Conservation (phyloP, 345 rosid genomes). For the Gossypioides kirkii region DNA sequence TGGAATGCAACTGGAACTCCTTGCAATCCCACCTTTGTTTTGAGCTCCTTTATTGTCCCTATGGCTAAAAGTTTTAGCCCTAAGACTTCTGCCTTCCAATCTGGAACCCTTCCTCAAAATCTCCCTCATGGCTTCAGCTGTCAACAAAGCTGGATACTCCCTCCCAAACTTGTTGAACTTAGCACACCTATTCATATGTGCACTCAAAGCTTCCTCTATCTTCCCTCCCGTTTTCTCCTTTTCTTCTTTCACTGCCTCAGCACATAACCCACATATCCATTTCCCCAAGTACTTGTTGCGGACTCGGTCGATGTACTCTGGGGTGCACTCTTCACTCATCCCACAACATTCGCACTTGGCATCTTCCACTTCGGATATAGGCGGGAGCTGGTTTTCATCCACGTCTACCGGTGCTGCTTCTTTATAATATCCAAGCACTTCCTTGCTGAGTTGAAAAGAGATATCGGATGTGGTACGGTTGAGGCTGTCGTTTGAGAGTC, state of each 20-base stretch:
- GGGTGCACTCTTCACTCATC: conserved; percentile 84
- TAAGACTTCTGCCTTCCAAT: conserved; percentile 6
- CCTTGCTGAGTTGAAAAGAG: conserved; percentile 40
- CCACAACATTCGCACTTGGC: conserved; percentile 92
- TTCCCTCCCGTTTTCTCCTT: conserved; percentile 52
- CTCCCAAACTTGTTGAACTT: conserved; percentile 78
- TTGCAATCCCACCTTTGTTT: conserved; percentile 43
- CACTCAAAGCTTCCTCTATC: conserved; percentile 56
- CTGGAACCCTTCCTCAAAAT: conserved; percentile 49
- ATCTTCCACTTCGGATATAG: conserved; percentile 70
- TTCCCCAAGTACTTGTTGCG: conserved; percentile 63
- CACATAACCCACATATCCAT: conserved; percentile 83
- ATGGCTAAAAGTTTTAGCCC: conserved; percentile 51
- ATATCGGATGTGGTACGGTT: conserved; percentile 68
- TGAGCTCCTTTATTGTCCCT: conserved; percentile 32
- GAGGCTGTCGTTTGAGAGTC: conserved; percentile 40
- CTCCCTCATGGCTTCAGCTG: conserved; percentile 87
- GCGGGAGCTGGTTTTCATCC: conserved; percentile 26
- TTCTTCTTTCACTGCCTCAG: conserved; percentile 91
- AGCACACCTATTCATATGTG: conserved; percentile 70
- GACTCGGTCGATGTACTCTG: conserved; percentile 66
- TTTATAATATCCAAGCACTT: conserved; percentile 24
- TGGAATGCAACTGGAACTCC: conserved; percentile 87
- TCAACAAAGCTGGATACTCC: conserved; percentile 70
- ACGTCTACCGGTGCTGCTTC: background rate